A percentile compares a stretch with the other conserved stretches of the same genome.
These are phyloP conservation scores for Candida hispaniensis DNA, from an alignment of 805 yeast genomes.

Conservation along the genomic window DNA sequence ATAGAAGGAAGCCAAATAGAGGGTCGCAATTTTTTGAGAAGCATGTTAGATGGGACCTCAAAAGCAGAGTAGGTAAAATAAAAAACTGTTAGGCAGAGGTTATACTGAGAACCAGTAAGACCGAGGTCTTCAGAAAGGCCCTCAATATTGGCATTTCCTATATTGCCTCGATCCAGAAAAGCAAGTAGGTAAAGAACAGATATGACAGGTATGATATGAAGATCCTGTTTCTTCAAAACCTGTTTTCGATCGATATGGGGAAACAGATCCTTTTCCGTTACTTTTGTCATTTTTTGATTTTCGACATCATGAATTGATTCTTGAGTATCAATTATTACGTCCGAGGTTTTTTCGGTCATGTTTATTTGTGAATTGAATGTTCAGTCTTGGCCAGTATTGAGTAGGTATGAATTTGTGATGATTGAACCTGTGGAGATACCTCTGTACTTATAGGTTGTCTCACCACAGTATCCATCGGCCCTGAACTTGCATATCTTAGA, in stretches of 20 bases:
- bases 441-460: too few species aligned
- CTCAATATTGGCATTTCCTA: conserved; percentile 44
- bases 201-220: conserved; percentile 37
- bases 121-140: conserved; percentile 36
- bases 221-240: conserved; percentile 33
- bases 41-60: conserved; percentile 23
- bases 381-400: too few species aligned
- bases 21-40: conserved; percentile 30
- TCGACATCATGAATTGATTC: too few species aligned
- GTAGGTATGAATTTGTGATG: too few species aligned
- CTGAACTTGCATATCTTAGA: too few species aligned
- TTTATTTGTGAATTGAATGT: too few species aligned
- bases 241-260: conserved; percentile 17
- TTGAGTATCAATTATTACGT: too few species aligned
- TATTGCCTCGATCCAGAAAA: conserved; percentile 42
- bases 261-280: conserved; percentile 18
- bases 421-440: too few species aligned
- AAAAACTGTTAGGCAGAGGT: conserved; percentile 36
- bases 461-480: too few species aligned
- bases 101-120: conserved; percentile 26
- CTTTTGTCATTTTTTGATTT: too few species aligned
- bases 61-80: conserved; percentile 25
- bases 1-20: conserved; percentile 27
- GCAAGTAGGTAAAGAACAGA: conserved; percentile 39
- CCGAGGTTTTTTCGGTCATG: too few species aligned